Evolutionary conservation across 345 rosid species (phyloP), one percentile per base, ranked within the genome.

Genomic region (Zanthoxylum bungeanum): DNA sequence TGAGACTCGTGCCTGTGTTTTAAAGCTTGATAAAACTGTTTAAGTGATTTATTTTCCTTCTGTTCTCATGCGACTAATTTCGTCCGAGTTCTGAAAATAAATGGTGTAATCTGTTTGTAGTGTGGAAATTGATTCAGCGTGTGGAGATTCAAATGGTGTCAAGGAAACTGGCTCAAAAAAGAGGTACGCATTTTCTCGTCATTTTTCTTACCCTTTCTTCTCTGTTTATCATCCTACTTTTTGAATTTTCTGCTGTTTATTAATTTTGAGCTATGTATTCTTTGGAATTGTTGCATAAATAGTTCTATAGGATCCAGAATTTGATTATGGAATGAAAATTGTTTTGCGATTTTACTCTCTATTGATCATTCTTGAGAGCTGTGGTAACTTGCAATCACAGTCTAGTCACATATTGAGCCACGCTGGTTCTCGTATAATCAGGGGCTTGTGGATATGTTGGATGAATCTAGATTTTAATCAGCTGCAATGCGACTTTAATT

Each of bases 151-250:
- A 34, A 91, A 92, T 64, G 82, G 77, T 67, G 80, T 66, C 51
- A 94, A 90, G 85, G 97, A 91, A 72, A 79, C 81, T 76, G 85
- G 85, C 70, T 85, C 94, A 47, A 91, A 86, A 80, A 93, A 93
- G 86, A 88, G 96, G 98, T 93, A 79, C 56, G 4, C 33, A 24
- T 21, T 67, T 42, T 34, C 40, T 70, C 22, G 5, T 52, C 36
- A 46, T 8, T 34, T 25, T 55, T 27, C 2, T 5, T 55, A n/a
- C n/a, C n/a, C n/a, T n/a, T 55, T 11, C 0, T 8, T 7, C 9
- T 33, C 10, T 33, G 25, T 31, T 53, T 52, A 17, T 24, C 4
- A 36, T 24, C 50, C 36, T 24, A 11, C 33, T n/a, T 47, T 49
- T 6, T 64, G 44, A n/a, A n/a, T n/a, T n/a, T n/a, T 31, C 3